phyloP scores from a whole-genome alignment of 148 eudicot genomes.

The Euryodendron excelsum region DNA sequence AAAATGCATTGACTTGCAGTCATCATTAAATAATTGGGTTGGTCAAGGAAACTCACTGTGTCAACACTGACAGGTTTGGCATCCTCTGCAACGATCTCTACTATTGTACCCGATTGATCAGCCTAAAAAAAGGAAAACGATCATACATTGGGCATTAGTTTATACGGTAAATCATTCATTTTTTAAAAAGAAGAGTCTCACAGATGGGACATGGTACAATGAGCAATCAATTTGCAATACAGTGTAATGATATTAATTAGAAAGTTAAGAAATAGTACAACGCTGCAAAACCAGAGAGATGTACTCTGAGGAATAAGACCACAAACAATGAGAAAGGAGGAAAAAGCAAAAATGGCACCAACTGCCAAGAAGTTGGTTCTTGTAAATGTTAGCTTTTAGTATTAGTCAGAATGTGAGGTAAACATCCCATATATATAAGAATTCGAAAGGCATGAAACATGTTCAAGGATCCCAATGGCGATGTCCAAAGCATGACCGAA shows the following conservation, averaged over 20 bases:
- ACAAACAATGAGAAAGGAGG: no score
- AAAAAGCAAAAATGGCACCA: no score
- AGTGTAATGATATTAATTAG: background rate
- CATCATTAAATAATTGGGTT: background rate
- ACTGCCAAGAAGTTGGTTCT: no score
- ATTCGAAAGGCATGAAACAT: no score
- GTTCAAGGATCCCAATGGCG: no score
- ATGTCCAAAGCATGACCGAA: no score
- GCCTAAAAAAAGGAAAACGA: constrained; percentile 30
- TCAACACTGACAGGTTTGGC: constrained; percentile 51
- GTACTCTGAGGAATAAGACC: background rate
- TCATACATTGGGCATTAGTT: background rate
- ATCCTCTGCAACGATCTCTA: constrained; percentile 49
- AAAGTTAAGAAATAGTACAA: background rate
- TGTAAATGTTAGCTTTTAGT: no score
- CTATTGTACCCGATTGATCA: constrained; percentile 53
- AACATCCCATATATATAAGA: no score
- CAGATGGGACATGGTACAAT: no score
- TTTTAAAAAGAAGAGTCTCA: background rate
- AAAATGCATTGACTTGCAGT: background rate
- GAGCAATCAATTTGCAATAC: no score
- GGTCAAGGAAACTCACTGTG: constrained; percentile 24
- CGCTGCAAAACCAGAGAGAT: background rate
- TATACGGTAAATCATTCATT: background rate
- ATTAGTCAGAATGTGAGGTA: no score